phyloP scores from a whole-genome alignment of 23 red algal species.

The Cyanidium caldarium region DNA sequence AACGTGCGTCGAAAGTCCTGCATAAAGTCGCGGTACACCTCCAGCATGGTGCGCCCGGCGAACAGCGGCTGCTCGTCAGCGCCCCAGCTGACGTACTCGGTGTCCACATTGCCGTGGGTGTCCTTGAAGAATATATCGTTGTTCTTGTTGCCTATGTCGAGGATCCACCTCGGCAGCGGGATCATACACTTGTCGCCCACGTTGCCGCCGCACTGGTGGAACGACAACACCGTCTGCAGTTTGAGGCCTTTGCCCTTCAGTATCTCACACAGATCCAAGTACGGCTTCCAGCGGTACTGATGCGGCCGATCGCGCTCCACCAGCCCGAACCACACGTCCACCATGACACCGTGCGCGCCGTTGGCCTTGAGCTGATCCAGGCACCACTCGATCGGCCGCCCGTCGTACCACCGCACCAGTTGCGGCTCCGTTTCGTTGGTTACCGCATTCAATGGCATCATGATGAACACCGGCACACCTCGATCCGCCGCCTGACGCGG shows the following conservation, averaged over 20 bases:
- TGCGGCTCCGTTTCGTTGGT: neutral
- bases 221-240: constrained; percentile 25
- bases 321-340: constrained; percentile 81
- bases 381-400: constrained; percentile 7
- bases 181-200: constrained; percentile 48
- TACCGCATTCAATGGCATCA: constrained; percentile 43
- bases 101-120: constrained; percentile 7
- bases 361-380: neutral
- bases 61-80: constrained; percentile 37
- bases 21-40: constrained; percentile 47
- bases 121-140: constrained; percentile 42
- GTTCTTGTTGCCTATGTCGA: neutral
- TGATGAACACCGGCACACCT: constrained; percentile 59
- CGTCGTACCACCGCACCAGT: neutral
- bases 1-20: constrained; percentile 12
- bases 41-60: constrained; percentile 28
- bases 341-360: constrained; percentile 81
- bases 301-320: constrained; percentile 50
- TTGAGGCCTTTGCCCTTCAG: constrained; percentile 8
- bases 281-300: constrained; percentile 25
- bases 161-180: constrained; percentile 47
- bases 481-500: no score
- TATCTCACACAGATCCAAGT: constrained; percentile 2
- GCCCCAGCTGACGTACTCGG: constrained; percentile 40
- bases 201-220: constrained; percentile 65